Evolutionary conservation across 495 filamentous ascomycete species (phyloP).

Genomic region (Penicillium angulare): DNA sequence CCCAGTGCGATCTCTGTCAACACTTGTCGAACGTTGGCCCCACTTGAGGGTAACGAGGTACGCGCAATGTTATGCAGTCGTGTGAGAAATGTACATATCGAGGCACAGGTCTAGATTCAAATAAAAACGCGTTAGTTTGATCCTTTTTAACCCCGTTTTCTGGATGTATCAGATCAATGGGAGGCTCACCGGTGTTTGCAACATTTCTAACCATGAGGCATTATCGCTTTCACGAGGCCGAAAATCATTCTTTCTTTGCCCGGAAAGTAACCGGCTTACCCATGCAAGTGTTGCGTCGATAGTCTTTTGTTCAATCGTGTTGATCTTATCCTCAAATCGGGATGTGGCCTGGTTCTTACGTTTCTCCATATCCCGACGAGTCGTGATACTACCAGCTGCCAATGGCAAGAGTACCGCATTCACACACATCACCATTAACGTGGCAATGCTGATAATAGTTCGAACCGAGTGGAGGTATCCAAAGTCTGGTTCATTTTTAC

Average conservation of each 20-base stretch:
- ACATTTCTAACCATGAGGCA: constrained; percentile 67
- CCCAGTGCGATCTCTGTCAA: constrained; percentile 81
- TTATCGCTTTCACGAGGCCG: constrained; percentile 82
- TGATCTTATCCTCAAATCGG: constrained; percentile 85
- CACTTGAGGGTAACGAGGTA: constrained; percentile 67
- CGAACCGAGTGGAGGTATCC: constrained; percentile 75
- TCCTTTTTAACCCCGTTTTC: neutral
- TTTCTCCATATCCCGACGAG: constrained; percentile 87
- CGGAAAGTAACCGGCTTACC: constrained; percentile 68
- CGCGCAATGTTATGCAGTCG: constrained; percentile 59
- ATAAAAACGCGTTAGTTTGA: neutral
- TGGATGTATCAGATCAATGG: neutral
- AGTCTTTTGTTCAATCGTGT: constrained; percentile 78
- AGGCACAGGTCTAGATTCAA: constrained; percentile 64
- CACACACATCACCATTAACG: constrained; percentile 88
- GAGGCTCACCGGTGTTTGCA: constrained; percentile 68
- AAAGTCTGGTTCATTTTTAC: constrained; percentile 84
- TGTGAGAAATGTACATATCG: constrained; percentile 73
- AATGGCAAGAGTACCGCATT: constrained; percentile 88
- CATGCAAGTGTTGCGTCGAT: constrained; percentile 81
- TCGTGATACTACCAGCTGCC: constrained; percentile 81
- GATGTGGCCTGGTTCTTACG: constrained; percentile 68
- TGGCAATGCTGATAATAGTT: constrained; percentile 82
- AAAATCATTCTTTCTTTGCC: constrained; percentile 92
- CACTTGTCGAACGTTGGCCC: constrained; percentile 73